Base-by-base conservation (phyloP, 495 filamentous ascomycete species). In the Aeminium ludgeri region DNA sequence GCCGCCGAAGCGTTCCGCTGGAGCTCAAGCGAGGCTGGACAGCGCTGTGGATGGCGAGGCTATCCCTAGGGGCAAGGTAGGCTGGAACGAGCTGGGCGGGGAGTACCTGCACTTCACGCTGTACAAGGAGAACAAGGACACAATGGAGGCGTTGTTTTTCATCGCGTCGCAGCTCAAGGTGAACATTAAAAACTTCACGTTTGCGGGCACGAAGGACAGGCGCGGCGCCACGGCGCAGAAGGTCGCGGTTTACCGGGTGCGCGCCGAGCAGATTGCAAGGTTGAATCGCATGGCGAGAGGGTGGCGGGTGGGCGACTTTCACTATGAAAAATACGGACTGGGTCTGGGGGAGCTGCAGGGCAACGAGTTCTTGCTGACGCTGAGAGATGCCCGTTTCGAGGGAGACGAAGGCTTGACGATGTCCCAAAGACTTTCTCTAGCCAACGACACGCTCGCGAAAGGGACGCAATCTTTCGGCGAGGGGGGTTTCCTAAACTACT, bases 91-190 rank as follows among this genome's bases (percentile, higher is more conserved):
- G 42, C 66, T 75, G 10, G 80, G 78, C 13, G 85, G 81, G 1
- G 73, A 79, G 7, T 86, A 83, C 54, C 68, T 95, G 6, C 89
- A 97, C 57, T 91, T 96, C 54, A 82, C 83, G 0, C 70, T 97
- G 30, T 89, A 86, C 66, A 97, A 97, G 62, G 89, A 96, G 60
- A 97, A 97, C 59, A 85, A 85, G 50, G 91, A 97, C 52, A 97
- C 91, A 1, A 93, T 95, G 84, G 87, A 97, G 46, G 77, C 81
- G 0, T 65, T 91, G 20, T 73, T 69, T 6, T 78, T 74, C 43
- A 62, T 96, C 6, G 73, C 75, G 0, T 72, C 74, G 34, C 65
- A 72, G 13, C 52, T 92, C 25, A 76, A 76, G 47, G 65, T 80
- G 50, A 75, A 74, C 36, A 60, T 74, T 2, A 76, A 76, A 46